Conservation (phyloP, 495 filamentous ascomycete genomes). For the Massariosphaeria phaeospora region DNA sequence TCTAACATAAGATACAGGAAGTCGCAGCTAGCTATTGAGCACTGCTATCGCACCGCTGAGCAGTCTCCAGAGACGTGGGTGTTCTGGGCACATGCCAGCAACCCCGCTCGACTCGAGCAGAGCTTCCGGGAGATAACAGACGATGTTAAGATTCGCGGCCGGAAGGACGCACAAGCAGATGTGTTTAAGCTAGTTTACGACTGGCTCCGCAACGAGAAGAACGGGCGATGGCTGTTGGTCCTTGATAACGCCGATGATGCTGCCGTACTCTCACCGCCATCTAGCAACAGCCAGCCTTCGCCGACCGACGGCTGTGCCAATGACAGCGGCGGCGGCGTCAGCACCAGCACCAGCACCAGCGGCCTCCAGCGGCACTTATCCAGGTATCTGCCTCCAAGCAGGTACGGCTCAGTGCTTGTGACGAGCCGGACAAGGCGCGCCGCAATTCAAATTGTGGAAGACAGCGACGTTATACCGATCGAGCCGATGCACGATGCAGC, state of each 20-base stretch:
- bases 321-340: neutral
- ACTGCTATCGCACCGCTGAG: constrained; percentile 41
- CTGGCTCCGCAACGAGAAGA: constrained; percentile 4
- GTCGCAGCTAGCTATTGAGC: constrained; percentile 52
- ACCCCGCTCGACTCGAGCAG: constrained; percentile 31
- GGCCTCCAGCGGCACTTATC: constrained; percentile 3
- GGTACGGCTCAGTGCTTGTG: constrained; percentile 15
- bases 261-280: neutral
- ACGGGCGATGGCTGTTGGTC: constrained; percentile 4
- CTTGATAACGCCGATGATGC: constrained; percentile 7
- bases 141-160: no score
- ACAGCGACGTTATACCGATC: constrained; percentile 40
- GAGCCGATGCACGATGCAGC: constrained; percentile 36
- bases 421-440: constrained; percentile 8
- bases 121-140: constrained; percentile 27
- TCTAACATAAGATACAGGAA: constrained; percentile 40
- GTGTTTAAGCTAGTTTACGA: constrained; percentile 36
- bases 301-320: neutral
- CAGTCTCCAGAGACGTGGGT: constrained; percentile 21
- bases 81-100: no score
- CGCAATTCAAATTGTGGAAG: constrained; percentile 35
- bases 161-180: constrained; percentile 38
- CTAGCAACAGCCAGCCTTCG: neutral
- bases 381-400: constrained; percentile 13
- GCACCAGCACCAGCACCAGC: neutral